Conservation (phyloP, 2,329 filamentous ascomycete genomes). For the Beauveria brongniartii region DNA sequence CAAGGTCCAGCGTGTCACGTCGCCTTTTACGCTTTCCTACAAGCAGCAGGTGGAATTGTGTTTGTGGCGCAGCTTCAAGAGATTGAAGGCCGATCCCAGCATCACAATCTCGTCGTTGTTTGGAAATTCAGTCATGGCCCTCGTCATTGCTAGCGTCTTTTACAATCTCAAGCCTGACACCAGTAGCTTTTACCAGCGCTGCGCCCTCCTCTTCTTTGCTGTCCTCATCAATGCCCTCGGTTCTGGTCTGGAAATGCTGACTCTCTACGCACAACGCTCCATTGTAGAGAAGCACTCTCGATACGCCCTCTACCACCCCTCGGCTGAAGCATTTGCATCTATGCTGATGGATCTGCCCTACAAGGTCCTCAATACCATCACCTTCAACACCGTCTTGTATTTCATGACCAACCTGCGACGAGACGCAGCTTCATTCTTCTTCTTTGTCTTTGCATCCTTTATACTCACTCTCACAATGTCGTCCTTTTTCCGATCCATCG, state of each 20-base stretch:
- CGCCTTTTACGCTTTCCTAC: background rate
- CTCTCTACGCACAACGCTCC: constrained; percentile 17
- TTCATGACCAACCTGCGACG: constrained; percentile 39
- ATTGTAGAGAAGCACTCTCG: constrained; percentile 22
- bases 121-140: constrained; percentile 16
- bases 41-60: background rate
- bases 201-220: constrained; percentile 21
- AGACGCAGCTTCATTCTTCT: constrained; percentile 15
- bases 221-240: constrained; percentile 27
- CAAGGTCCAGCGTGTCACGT: background rate
- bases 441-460: too few species aligned
- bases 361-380: constrained; percentile 22
- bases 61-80: constrained; percentile 15
- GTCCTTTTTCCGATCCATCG: too few species aligned
- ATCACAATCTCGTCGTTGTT: constrained; percentile 45
- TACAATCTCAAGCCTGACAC: constrained; percentile 49
- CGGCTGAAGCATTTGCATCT: constrained; percentile 12
- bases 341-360: constrained; percentile 30
- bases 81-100: constrained; percentile 41
- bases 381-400: constrained; percentile 38
- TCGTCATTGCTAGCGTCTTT: constrained; percentile 61
- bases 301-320: constrained; percentile 27
- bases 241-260: constrained; percentile 11
- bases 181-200: constrained; percentile 43
- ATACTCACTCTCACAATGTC: too few species aligned